A percentile compares a stretch with the other conserved stretches of the same genome.
phyloP scores from a whole-genome alignment of 2,329 filamentous ascomycete species.

The Fusarium hainanense region DNA sequence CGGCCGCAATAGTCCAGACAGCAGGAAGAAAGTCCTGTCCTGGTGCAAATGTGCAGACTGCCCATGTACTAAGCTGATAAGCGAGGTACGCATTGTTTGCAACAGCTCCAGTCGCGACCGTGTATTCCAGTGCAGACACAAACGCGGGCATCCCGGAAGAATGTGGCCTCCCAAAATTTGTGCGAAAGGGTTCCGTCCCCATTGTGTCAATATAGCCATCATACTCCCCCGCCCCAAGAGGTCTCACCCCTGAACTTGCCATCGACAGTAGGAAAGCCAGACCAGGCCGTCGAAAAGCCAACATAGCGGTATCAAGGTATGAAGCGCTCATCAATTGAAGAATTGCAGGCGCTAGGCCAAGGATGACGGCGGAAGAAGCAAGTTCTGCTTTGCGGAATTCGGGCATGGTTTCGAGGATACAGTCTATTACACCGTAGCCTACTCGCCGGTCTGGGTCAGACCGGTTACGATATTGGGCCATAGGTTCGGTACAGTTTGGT shows the following conservation, averaged over 20 bases:
- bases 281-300: slow-evolving; percentile 31
- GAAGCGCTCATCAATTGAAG: slow-evolving; percentile 36
- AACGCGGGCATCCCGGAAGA: not conserved
- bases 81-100: slow-evolving; percentile 26
- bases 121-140: slow-evolving; percentile 15
- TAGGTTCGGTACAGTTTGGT: not conserved
- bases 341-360: slow-evolving; percentile 34
- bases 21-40: slow-evolving; percentile 27
- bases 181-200: slow-evolving; percentile 7
- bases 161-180: not conserved
- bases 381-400: slow-evolving; percentile 44
- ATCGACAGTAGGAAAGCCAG: slow-evolving; percentile 35
- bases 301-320: slow-evolving; percentile 36
- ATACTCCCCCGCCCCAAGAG: slow-evolving; percentile 18
- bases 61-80: slow-evolving; percentile 26
- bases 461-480: slow-evolving; percentile 7
- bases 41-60: slow-evolving; percentile 32
- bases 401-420: slow-evolving; percentile 32
- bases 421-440: slow-evolving; percentile 29
- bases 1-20: slow-evolving; percentile 5
- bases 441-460: not conserved
- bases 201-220: slow-evolving; percentile 7
- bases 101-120: slow-evolving; percentile 10
- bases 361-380: slow-evolving; percentile 34
- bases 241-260: slow-evolving; percentile 25